phyloP scores from a whole-genome alignment of 768 basidiomycete species.

The Lentinula edodes region DNA sequence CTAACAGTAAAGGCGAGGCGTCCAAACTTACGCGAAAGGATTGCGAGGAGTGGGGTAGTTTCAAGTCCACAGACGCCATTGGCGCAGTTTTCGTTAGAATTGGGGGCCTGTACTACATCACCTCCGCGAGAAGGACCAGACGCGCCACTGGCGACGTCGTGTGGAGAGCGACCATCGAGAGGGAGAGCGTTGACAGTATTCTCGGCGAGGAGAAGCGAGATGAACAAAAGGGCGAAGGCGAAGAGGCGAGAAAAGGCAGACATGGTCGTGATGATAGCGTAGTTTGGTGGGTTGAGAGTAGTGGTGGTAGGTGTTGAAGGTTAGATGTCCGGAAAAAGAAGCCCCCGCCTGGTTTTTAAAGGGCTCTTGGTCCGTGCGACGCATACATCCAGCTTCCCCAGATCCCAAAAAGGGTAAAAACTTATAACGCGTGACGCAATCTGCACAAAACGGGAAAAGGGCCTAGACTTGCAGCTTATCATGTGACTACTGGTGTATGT shows the following conservation, averaged over 20 bases:
- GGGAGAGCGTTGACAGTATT: background rate
- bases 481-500: background rate
- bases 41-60: constrained; percentile 12
- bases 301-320: constrained; percentile 17
- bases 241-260: background rate
- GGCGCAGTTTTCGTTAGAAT: background rate
- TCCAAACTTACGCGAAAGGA: constrained; percentile 22
- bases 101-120: background rate
- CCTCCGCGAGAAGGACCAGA: background rate
- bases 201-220: background rate
- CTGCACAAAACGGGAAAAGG: background rate
- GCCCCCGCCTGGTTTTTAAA: background rate
- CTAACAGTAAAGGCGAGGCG: background rate
- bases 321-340: background rate
- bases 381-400: constrained; percentile 10
- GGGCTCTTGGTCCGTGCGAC: background rate
- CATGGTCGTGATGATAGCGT: constrained; percentile 11
- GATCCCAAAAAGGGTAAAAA: constrained; percentile 6
- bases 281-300: constrained; percentile 10
- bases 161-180: background rate
- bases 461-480: background rate
- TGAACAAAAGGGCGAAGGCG: background rate
- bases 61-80: background rate
- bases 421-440: constrained; percentile 2
- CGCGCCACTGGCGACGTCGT: background rate